Conservation (phyloP, 2,329 filamentous ascomycete species). For the Coniochaeta ligniaria region DNA sequence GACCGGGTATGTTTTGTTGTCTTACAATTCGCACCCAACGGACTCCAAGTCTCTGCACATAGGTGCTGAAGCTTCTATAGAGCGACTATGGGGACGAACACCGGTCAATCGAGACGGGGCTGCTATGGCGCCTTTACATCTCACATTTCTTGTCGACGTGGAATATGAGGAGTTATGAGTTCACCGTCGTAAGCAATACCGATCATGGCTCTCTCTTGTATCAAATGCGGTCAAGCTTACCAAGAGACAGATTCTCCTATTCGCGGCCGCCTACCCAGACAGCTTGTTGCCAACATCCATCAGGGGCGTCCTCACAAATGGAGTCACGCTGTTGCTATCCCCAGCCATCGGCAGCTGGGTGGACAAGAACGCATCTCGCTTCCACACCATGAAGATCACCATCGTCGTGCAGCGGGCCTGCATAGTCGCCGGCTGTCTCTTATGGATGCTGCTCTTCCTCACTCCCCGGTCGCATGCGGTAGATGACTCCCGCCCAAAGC, state of each 20-base stretch:
- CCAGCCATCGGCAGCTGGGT: conserved; percentile 6
- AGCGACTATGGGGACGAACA: background rate
- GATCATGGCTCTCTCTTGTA: background rate
- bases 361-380: conserved; percentile 5
- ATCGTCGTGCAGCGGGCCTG: conserved; percentile 6
- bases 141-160: conserved; percentile 8
- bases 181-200: conserved; percentile 6
- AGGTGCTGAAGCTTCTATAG: background rate
- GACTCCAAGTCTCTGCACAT: background rate
- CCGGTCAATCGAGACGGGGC: background rate
- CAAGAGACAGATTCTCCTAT: conserved; percentile 3
- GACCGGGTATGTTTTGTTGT: background rate
- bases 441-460: conserved; percentile 4
- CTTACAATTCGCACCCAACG: background rate
- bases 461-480: background rate
- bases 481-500: background rate
- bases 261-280: conserved; percentile 5
- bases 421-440: conserved; percentile 4
- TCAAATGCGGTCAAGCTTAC: background rate
- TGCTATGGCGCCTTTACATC: conserved; percentile 6
- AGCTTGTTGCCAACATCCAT: conserved; percentile 6
- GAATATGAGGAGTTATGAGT: conserved; percentile 9
- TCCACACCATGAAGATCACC: conserved; percentile 7
- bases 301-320: conserved; percentile 6
- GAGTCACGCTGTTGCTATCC: conserved; percentile 4